These are phyloP conservation scores for Turnera subulata DNA, from an alignment of 345 rosid species.

Conservation along the genomic window DNA sequence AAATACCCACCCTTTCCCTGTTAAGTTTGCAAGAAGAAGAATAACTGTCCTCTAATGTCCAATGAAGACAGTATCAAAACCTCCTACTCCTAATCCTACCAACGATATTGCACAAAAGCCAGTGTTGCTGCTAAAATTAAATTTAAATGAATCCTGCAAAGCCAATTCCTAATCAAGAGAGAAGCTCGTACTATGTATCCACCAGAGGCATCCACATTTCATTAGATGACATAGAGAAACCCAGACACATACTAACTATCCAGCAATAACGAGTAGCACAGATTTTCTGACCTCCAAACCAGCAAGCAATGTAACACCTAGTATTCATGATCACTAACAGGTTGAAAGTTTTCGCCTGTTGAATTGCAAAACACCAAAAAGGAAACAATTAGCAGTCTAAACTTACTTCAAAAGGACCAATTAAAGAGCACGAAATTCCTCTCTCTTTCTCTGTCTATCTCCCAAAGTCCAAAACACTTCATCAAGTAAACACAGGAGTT, in stretches of 20 bases:
- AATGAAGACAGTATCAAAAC: conserved; percentile 4
- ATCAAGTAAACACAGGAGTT: too few species aligned
- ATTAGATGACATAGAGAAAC: conserved; percentile 30
- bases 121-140: background rate
- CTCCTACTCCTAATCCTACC: conserved; percentile 22
- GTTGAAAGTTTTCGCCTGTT: conserved; percentile 35
- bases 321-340: conserved; percentile 44
- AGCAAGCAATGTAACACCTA: conserved; percentile 33
- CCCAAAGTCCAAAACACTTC: background rate
- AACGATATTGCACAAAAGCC: background rate
- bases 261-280: conserved; percentile 36
- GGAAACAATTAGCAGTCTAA: background rate
- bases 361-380: background rate
- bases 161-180: conserved; percentile 5
- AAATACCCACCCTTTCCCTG: conserved; percentile 7
- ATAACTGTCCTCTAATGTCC: background rate
- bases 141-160: conserved; percentile 9
- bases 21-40: background rate
- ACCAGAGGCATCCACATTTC: conserved; percentile 66
- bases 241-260: conserved; percentile 36
- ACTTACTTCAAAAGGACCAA: background rate
- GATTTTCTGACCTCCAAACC: conserved; percentile 41
- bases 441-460: background rate
- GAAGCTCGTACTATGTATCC: conserved; percentile 46
- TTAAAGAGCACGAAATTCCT: background rate